These are phyloP conservation scores for Penicillium sp. DNA, from an alignment of 2,329 filamentous ascomycete species.

Conservation along the genomic window DNA sequence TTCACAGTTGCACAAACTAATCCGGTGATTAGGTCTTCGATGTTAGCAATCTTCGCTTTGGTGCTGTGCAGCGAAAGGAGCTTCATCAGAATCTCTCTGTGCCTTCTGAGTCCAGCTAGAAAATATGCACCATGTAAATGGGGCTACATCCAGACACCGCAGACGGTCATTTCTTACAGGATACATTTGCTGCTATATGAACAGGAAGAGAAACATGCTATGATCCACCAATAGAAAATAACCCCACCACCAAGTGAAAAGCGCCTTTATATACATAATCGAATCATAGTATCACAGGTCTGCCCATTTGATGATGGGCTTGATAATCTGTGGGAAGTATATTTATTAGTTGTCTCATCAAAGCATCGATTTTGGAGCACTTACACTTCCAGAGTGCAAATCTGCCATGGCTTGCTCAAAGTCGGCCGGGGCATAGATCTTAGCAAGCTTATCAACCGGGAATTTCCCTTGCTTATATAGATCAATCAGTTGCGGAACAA, in stretches of 20 bases:
- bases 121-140: neutral
- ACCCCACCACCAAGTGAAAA: neutral
- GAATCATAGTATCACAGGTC: constrained; percentile 1
- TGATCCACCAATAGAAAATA: neutral
- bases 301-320: constrained; percentile 18
- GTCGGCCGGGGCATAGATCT: constrained; percentile 20
- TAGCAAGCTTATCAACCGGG: constrained; percentile 34
- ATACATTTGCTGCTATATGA: neutral
- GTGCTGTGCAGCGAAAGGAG: constrained; percentile 56
- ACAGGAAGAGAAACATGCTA: neutral
- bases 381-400: constrained; percentile 13
- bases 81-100: constrained; percentile 24
- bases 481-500: constrained; percentile 33
- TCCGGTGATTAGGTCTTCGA: constrained; percentile 55
- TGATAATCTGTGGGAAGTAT: constrained; percentile 12
- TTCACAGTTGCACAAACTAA: neutral
- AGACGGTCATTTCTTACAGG: too few species aligned
- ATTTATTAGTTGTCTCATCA: neutral
- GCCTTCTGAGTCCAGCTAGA: constrained; percentile 7
- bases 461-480: constrained; percentile 34
- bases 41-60: constrained; percentile 59
- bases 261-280: neutral
- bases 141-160: too few species aligned
- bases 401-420: constrained; percentile 18
- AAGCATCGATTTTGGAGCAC: neutral